Conservation (phyloP, 2,329 filamentous ascomycete genomes). For the Scedosporium aurantiacum region DNA sequence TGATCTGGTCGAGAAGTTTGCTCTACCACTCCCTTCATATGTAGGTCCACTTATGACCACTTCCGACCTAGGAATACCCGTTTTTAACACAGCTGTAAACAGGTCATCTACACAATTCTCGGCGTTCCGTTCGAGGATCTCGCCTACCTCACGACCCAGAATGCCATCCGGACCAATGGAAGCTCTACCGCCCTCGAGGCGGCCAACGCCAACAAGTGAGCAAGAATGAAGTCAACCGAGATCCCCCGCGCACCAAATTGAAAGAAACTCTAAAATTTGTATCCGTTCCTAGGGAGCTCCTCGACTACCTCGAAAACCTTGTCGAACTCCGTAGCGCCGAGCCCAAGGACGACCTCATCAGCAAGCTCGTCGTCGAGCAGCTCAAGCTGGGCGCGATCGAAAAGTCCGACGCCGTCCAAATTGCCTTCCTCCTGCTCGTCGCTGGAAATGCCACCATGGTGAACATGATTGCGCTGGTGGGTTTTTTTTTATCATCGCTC, state of each 20-base stretch:
- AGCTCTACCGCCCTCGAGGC: constrained; percentile 35
- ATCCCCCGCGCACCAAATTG: fast-evolving
- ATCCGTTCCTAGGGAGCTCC: constrained; percentile 22
- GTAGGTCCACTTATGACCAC: constrained; percentile 15
- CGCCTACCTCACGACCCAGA: constrained; percentile 32
- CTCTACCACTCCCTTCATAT: constrained; percentile 35
- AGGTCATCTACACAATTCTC: constrained; percentile 39
- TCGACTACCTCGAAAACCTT: constrained; percentile 31
- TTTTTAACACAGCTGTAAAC: constrained; percentile 8
- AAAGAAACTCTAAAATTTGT: not conserved
- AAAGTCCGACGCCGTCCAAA: constrained; percentile 31
- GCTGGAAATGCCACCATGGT: constrained; percentile 42
- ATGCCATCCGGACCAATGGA: constrained; percentile 34
- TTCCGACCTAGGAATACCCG: constrained; percentile 13
- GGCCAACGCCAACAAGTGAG: constrained; percentile 29
- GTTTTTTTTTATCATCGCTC: not conserved
- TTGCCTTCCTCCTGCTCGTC: constrained; percentile 37
- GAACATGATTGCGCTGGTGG: constrained; percentile 36
- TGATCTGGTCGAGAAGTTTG: constrained; percentile 34
- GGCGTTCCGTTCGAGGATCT: constrained; percentile 36
- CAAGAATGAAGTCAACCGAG: too few relatives aligned
- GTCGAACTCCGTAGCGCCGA: constrained; percentile 27
- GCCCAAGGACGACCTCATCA: constrained; percentile 34
- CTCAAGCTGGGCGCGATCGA: constrained; percentile 25
- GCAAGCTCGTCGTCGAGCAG: constrained; percentile 30